Base-by-base conservation (phyloP, 495 filamentous ascomycete genomes). In the Penicillium dipodomyicola region DNA sequence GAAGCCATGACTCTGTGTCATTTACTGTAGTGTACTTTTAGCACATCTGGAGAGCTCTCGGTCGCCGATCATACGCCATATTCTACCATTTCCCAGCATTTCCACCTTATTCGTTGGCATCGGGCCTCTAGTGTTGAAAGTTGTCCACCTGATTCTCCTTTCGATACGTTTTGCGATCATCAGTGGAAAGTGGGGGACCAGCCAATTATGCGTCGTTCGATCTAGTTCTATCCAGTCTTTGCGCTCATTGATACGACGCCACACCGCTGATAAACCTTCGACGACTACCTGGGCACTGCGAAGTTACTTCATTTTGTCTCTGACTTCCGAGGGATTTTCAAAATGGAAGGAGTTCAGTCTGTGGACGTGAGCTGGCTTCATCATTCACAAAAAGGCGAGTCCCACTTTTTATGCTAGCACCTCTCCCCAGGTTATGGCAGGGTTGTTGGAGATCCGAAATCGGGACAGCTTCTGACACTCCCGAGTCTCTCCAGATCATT, bases 281-380 rank as follows among this genome's bases (percentile, higher is more conserved):
- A 49, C 25, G 5, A 19, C 54, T 25, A 25, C 45, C 30, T 35
- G 9, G 25, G n/a, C 15, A 17, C n/a, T n/a, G 35, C 35, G 15
- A 39, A 39, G 5, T 39, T 39, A 17, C 35, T 39, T 17, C 3
- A 22, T n/a, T 22, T 27, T 32, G 11, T 42, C 27, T 42, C 30
- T 17, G 30, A 8, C 25, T 52, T 12, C 33, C 39, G 22, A 30
- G 43, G 29, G n/a, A 54, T 44, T 35, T 42, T 52, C 60, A 73
- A 65, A 22, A 83, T 83, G 84, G 84, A 87, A 67, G 78, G 76
- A 37, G 77, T 85, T 57, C 80, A 87, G 65, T 85, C 84, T 20
- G 82, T 88, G 50, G 85, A 88, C 72, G 84, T 88, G 54, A 82
- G 78, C 71, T 88, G 85, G 85, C 78, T 87, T 46, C 85, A 87